These are phyloP conservation scores for Orbilia javanica DNA, from an alignment of 2,329 filamentous ascomycete genomes.

Conservation along the genomic window DNA sequence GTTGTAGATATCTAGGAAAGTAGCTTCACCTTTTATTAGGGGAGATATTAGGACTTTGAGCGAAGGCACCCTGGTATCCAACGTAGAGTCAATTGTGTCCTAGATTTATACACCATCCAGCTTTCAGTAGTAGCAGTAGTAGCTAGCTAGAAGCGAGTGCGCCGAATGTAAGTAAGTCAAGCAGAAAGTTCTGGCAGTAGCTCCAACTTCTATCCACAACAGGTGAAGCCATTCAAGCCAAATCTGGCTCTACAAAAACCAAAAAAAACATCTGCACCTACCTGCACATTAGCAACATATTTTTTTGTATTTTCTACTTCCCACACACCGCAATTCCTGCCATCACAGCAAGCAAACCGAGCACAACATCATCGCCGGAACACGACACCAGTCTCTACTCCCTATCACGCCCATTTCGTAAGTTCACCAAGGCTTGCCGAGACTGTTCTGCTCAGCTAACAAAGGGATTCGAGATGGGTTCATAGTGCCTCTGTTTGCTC, in stretches of 20 bases:
- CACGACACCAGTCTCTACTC: not conserved
- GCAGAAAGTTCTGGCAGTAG: not conserved
- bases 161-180: too few relatives aligned
- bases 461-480: not conserved
- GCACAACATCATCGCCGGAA: not conserved
- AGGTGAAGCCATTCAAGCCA: not conserved
- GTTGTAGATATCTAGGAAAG: not conserved
- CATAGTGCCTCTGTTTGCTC: not conserved
- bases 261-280: not conserved
- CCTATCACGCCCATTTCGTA: not conserved
- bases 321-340: not conserved
- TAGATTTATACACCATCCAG: not conserved
- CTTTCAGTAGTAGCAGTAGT: not conserved
- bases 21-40: not conserved
- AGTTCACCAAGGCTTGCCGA: not conserved
- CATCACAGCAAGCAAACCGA: not conserved
- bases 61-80: too few relatives aligned
- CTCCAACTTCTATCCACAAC: not conserved
- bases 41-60: too few relatives aligned
- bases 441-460: not conserved
- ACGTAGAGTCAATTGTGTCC: not conserved
- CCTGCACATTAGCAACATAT: not conserved
- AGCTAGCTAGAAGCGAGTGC: too few relatives aligned
- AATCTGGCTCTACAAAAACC: not conserved
- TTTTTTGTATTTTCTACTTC: not conserved